Evolutionary conservation across 768 basidiomycete genomes (phyloP), one percentile per base, ranked within the genome.

Genomic region (Brasilioporus rufonigricans): DNA sequence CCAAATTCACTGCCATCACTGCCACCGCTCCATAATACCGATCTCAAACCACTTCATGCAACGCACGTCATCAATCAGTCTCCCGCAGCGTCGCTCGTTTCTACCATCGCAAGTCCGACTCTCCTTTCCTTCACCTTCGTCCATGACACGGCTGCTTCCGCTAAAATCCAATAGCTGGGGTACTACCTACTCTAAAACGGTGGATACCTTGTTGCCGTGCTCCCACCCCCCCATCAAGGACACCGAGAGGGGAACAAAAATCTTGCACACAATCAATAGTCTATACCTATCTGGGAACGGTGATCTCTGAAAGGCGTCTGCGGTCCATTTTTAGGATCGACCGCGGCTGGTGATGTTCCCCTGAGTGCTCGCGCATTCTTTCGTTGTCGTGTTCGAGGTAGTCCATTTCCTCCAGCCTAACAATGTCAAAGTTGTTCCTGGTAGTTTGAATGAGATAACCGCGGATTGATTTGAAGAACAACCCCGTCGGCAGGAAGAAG

Each of bases 371-470:
- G 23, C 5, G 19, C 31, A 2, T 38, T 46, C 21, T 27, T 29
- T 14, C 5, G 24, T 31, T 29, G 13, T 31, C 19, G 12, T 39
- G 10, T 23, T 44, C 18, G 5, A 29, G 12, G 3, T n/a, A 2
- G 1, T 23, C 23, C 4, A 4, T 11, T 26, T 27, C 6, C 2
- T 16, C n/a, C n/a, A n/a, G n/a, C n/a, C n/a, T n/a, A n/a, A n/a
- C n/a, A n/a, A n/a, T n/a, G n/a, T n/a, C n/a, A n/a, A 57, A 19
- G 45, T 75, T 3, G 43, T 78, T 13, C 67, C 72, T 1, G 63
- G 64, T 32, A 74, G 77, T 1, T 55, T 77, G 12, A 57, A 62
- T 4, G 73, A 70, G 2, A n/a, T n/a, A n/a, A n/a, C n/a, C n/a
- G n/a, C n/a, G 64, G 77, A 6, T 45, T 45, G 1, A 60, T 53